phyloP scores from a whole-genome alignment of 164 flowering plant species.

The Cinnamomum chago region DNA sequence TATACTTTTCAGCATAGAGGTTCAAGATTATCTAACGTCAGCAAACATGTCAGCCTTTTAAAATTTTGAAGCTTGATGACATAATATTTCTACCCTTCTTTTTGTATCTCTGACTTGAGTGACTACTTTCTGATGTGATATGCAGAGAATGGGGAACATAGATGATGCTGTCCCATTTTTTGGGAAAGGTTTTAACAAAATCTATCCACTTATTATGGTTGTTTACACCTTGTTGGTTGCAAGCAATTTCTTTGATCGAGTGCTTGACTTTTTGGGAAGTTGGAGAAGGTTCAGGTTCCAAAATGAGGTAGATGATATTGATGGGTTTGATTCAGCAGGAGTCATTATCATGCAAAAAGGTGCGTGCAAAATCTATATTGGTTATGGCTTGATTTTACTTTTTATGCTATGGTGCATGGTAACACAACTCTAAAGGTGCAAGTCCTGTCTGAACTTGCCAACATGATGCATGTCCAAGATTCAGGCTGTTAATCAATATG shows the following conservation, averaged over 20 bases:
- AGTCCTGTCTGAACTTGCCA: too few relatives aligned
- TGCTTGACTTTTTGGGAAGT: slow-evolving; percentile 76
- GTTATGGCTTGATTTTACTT: too few relatives aligned
- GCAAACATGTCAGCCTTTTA: too few relatives aligned
- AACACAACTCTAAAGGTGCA: too few relatives aligned
- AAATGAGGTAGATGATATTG: slow-evolving; percentile 76
- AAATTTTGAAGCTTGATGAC: background rate
- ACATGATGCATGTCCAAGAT: too few relatives aligned
- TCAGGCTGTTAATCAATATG: too few relatives aligned
- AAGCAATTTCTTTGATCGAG: slow-evolving; percentile 84
- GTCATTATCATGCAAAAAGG: slow-evolving; percentile 90
- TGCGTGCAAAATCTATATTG: slow-evolving; percentile 9
- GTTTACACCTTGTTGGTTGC: slow-evolving; percentile 90
- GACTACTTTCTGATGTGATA: slow-evolving; percentile 5
- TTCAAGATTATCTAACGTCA: too few relatives aligned
- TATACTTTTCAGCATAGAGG: too few relatives aligned
- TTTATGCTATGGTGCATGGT: too few relatives aligned
- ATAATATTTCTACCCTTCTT: background rate
- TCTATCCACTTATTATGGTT: slow-evolving; percentile 98
- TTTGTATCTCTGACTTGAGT: background rate
- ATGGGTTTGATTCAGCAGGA: slow-evolving; percentile 97
- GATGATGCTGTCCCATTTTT: slow-evolving; percentile 89
- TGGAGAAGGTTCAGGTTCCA: slow-evolving; percentile 84
- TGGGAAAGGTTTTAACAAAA: slow-evolving; percentile 80
- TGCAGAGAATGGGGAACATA: slow-evolving; percentile 95